Conservation (phyloP, 768 basidiomycete genomes). For the Sporobolomyces roseus region DNA sequence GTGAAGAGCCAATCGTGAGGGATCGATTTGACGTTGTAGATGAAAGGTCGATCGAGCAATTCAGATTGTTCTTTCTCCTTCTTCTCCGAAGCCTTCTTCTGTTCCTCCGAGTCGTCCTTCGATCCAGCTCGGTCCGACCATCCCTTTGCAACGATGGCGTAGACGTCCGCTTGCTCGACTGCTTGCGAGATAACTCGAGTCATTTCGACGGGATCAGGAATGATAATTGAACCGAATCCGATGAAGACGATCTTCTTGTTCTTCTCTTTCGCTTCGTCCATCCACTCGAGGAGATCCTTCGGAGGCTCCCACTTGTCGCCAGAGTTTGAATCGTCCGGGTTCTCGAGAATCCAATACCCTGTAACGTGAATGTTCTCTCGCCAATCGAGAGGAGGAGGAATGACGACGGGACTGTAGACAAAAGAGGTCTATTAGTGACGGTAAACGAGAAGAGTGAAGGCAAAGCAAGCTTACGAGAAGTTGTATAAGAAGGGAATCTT, state of each 20-base stretch:
- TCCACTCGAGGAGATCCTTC: slow-evolving; percentile 70
- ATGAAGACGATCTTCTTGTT: slow-evolving; percentile 94
- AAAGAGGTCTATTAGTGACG: background rate
- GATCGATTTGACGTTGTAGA: slow-evolving; percentile 71
- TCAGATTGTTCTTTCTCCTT: slow-evolving; percentile 61
- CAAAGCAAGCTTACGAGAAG: slow-evolving; percentile 61
- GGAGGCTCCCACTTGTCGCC: slow-evolving; percentile 84
- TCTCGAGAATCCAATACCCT: slow-evolving; percentile 96
- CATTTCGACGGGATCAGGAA: slow-evolving; percentile 88
- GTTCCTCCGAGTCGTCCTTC: slow-evolving; percentile 55
- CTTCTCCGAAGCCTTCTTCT: slow-evolving; percentile 45
- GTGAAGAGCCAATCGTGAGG: slow-evolving; percentile 82
- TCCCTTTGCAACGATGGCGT: slow-evolving; percentile 91
- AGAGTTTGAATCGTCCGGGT: slow-evolving; percentile 73
- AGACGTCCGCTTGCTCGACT: slow-evolving; percentile 76
- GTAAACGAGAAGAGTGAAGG: background rate
- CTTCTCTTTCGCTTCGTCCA: slow-evolving; percentile 66
- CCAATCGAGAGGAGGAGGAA: slow-evolving; percentile 95
- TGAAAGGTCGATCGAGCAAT: slow-evolving; percentile 69
- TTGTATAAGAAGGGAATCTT: slow-evolving; percentile 98
- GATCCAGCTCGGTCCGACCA: slow-evolving; percentile 84
- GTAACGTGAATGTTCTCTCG: slow-evolving; percentile 97
- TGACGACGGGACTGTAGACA: slow-evolving; percentile 53
- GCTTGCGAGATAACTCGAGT: slow-evolving; percentile 87
- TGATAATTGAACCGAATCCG: slow-evolving; percentile 95